Evolutionary conservation across 106 monocot genomes (phyloP).

Genomic region (Gastrodia elata): DNA sequence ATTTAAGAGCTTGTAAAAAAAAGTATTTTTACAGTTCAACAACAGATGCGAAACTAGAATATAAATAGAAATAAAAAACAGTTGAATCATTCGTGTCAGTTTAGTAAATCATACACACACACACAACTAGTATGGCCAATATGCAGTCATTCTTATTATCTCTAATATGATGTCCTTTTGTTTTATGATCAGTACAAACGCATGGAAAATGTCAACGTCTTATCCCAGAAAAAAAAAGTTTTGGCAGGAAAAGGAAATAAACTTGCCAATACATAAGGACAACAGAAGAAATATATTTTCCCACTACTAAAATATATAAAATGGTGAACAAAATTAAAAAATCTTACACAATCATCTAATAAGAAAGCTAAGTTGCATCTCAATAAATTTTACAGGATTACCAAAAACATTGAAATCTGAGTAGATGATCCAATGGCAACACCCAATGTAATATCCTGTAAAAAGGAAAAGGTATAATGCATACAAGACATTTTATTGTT

Average conservation of each 20-base stretch:
- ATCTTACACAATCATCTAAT: too few species aligned
- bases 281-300: too few species aligned
- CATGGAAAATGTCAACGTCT: background rate
- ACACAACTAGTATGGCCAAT: too few species aligned
- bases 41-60: too few species aligned
- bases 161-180: background rate
- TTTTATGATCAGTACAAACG: background rate
- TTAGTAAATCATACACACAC: too few species aligned
- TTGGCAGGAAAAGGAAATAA: background rate
- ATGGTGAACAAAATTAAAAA: too few species aligned
- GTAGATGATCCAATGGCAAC: conserved; percentile 97
- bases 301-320: too few species aligned
- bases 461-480: background rate
- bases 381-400: conserved; percentile 9
- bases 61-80: too few species aligned
- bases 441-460: conserved; percentile 82
- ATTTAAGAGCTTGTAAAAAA: too few species aligned
- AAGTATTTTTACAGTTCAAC: too few species aligned
- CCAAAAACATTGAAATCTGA: conserved; percentile 98
- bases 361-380: too few species aligned
- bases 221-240: background rate
- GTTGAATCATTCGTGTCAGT: too few species aligned
- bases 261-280: background rate
- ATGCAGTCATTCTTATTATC: background rate
- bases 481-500: conserved; percentile 2